A percentile compares a stretch with the other conserved stretches of the same genome.
These are phyloP conservation scores for Verbascum thapsus DNA, from an alignment of 257 asterid species.

Conservation along the genomic window DNA sequence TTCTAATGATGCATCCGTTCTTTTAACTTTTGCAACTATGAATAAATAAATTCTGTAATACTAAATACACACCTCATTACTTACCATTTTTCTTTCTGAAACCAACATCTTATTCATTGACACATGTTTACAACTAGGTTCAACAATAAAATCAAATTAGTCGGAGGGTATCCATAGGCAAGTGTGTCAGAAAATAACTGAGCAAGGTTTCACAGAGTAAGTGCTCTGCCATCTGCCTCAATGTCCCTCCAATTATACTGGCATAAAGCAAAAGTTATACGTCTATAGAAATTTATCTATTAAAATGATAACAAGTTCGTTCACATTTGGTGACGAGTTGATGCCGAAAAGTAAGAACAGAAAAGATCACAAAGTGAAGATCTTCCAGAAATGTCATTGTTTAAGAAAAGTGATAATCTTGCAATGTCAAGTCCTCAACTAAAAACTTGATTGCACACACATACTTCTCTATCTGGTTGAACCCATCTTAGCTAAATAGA, in stretches of 20 bases:
- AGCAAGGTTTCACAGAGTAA: background rate
- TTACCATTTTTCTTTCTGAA: too few relatives aligned
- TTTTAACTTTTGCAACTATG: too few relatives aligned
- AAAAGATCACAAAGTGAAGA: background rate
- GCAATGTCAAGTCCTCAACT: background rate
- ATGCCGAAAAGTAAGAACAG: background rate
- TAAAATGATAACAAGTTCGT: background rate
- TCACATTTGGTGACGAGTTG: background rate
- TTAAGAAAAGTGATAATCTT: background rate
- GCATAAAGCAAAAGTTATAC: background rate
- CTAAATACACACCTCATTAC: too few relatives aligned
- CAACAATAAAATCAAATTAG: slow-evolving; percentile 8
- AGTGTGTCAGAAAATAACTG: background rate
- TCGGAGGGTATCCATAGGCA: background rate
- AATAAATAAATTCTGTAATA: too few relatives aligned
- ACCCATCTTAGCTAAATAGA: too few relatives aligned
- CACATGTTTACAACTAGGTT: background rate
- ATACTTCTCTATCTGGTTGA: background rate
- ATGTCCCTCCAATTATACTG: background rate
- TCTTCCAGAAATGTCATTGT: background rate
- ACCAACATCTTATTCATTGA: too few relatives aligned
- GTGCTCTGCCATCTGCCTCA: background rate
- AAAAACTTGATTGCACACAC: background rate
- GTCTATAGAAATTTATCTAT: background rate
- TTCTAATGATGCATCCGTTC: too few relatives aligned